Evolutionary conservation across 306 rosid genomes (phyloP).

Genomic region (apple (Malus domestica)): DNA sequence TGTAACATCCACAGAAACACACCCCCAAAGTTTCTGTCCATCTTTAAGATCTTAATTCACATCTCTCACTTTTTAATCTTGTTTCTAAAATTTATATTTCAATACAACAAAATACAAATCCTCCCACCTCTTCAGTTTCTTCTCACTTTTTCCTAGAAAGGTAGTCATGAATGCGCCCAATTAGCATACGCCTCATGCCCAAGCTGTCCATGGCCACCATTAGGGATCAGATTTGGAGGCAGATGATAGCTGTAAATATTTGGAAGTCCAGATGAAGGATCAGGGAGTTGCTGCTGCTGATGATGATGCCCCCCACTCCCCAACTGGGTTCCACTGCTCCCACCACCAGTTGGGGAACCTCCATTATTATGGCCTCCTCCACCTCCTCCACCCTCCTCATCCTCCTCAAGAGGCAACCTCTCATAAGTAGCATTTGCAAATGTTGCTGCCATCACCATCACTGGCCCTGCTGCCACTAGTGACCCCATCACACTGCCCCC

Average conservation of each 20-base stretch:
- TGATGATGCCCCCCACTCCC: constrained; percentile 11
- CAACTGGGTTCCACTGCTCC: constrained; percentile 34
- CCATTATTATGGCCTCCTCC: constrained; percentile 10
- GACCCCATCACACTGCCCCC: constrained; percentile 94
- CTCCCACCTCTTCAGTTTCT: background rate
- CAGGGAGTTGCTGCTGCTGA: constrained; percentile 30
- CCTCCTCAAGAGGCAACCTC: constrained; percentile 83
- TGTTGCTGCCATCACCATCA: constrained; percentile 86
- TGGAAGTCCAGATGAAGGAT: constrained; percentile 50
- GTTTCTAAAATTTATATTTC: background rate
- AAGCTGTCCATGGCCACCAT: constrained; percentile 51
- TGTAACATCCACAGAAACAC: background rate
- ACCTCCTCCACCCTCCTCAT: constrained; percentile 47
- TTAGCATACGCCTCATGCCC: constrained; percentile 62
- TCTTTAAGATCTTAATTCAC: background rate
- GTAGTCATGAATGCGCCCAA: constrained; percentile 48
- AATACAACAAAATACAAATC: background rate
- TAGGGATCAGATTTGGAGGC: constrained; percentile 56
- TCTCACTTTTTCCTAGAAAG: constrained; percentile 31
- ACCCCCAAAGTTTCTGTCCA: background rate
- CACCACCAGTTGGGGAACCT: constrained; percentile 45
- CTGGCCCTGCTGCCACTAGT: constrained; percentile 83
- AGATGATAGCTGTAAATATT: constrained; percentile 34
- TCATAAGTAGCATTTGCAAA: constrained; percentile 93
- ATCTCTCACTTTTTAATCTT: background rate